Base-by-base conservation (phyloP, 306 rosid species). In the Trichosanthes truncata region DNA sequence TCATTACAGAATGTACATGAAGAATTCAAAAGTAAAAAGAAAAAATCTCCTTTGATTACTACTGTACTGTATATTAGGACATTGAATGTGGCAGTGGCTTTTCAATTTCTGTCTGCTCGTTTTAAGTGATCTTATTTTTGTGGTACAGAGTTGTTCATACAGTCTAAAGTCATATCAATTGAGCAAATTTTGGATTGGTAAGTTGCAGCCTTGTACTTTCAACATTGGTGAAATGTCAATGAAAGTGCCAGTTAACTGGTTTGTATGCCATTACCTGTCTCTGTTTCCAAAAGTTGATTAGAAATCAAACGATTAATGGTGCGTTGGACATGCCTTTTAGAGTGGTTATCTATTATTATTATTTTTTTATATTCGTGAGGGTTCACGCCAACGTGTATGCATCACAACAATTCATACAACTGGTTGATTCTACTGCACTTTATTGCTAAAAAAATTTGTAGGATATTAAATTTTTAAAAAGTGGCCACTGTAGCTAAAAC, bases 1-100 rank as follows among this genome's bases (percentile, higher is more conserved):
- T 36, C 67, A 48, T 73, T 31, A 49, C 78, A 15, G 78, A 49
- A 74, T 31, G 78, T 49, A 74, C 45, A 74, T 74, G 56, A 74
- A 48, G 15, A 45, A 26, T 46, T 72, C 35, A 11, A 21, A 45
- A 43, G 9, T 43, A 40, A 45, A 43, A n/a, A 38, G 3, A 17
- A n/a, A 71, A 72, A 72, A 23, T 29, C 15, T 71, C 49, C 57
- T 46, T 73, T 73, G 23, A 73, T 26, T 46, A 25, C 71, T 63
- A 2, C 55, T 49, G 55, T 49, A 15, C 78, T 74, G 61, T 74
- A 74, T 31, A 74, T 1, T 49, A 72, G 78, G 9, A 41, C 45
- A 17, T 74, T 15, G 60, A 17, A 49, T 49, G 25, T 74, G 48
- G 12, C 52, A 73, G 26, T 48, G 60, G 60, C 25, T 73, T 48